These are phyloP conservation scores for Vaucheria bursata DNA, from an alignment of 352 stramenopile species.

Conservation along the genomic window DNA sequence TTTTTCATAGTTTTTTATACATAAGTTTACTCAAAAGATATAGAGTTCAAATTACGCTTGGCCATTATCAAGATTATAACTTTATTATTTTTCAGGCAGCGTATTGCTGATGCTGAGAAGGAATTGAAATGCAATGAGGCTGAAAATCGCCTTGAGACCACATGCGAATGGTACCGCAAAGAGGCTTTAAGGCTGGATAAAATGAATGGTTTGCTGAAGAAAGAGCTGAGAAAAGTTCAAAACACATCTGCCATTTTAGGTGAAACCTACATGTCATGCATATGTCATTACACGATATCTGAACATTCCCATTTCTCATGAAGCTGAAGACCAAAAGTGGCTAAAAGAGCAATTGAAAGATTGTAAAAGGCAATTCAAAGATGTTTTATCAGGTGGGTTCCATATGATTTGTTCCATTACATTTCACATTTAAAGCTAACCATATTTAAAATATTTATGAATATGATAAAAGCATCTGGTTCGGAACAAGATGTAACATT, in stretches of 20 bases:
- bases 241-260: constrained; percentile 73
- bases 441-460: too few species aligned
- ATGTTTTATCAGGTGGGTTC: constrained; percentile 52
- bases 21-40: too few species aligned
- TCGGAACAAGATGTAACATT: too few species aligned
- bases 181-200: constrained; percentile 76
- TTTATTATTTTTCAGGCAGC: constrained; percentile 27
- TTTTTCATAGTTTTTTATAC: too few species aligned
- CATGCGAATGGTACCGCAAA: constrained; percentile 84
- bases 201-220: constrained; percentile 77
- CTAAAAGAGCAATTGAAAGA: constrained; percentile 81
- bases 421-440: too few species aligned
- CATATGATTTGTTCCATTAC: too few species aligned
- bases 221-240: constrained; percentile 80
- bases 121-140: constrained; percentile 78
- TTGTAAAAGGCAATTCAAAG: constrained; percentile 84
- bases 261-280: constrained; percentile 4
- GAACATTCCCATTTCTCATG: not conserved
- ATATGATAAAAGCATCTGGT: too few species aligned
- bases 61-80: too few species aligned
- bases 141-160: constrained; percentile 80
- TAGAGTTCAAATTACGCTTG: too few species aligned
- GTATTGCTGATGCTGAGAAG: constrained; percentile 69
- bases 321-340: constrained; percentile 76
- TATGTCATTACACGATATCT: not conserved